phyloP scores from a whole-genome alignment of 2,329 filamentous ascomycete genomes.

The Cladosporium sp. region DNA sequence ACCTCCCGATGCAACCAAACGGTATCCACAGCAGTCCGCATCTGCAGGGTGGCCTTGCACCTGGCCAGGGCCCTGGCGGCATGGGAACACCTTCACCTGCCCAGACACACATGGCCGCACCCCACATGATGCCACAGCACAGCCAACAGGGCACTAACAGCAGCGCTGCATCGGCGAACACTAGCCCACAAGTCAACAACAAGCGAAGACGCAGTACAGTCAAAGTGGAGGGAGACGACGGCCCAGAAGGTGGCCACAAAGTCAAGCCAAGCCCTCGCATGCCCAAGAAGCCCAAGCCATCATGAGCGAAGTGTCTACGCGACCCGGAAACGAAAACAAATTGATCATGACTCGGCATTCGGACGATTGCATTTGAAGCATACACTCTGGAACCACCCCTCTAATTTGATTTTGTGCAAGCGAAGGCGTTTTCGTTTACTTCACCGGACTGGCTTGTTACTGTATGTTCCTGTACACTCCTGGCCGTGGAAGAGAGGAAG shows the following conservation, averaged over 20 bases:
- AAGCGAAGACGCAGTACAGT: conserved; percentile 58
- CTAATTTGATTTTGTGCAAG: too few relatives aligned
- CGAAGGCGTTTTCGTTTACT: too few relatives aligned
- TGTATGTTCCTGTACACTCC: too few relatives aligned
- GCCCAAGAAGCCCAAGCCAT: conserved; percentile 33
- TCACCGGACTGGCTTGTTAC: too few relatives aligned
- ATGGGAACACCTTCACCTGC: conserved; percentile 38
- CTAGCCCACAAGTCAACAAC: conserved; percentile 50
- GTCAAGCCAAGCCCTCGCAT: conserved; percentile 48
- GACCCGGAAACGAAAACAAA: background rate
- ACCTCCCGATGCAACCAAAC: conserved; percentile 46
- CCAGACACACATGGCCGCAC: conserved; percentile 41
- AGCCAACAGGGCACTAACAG: conserved; percentile 54
- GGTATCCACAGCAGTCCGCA: conserved; percentile 47
- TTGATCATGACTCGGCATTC: background rate
- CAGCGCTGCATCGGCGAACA: conserved; percentile 56
- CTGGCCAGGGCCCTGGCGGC: conserved; percentile 7
- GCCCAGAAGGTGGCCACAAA: conserved; percentile 32
- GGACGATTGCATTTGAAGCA: too few relatives aligned
- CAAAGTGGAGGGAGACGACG: conserved; percentile 55
- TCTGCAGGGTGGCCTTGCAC: conserved; percentile 27
- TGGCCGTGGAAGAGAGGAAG: too few relatives aligned
- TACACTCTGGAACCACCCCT: too few relatives aligned
- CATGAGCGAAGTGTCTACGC: too few relatives aligned
- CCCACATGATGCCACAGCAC: conserved; percentile 52